phyloP scores from a whole-genome alignment of 129 eudicot species.

The Helichrysum umbraculigerum region DNA sequence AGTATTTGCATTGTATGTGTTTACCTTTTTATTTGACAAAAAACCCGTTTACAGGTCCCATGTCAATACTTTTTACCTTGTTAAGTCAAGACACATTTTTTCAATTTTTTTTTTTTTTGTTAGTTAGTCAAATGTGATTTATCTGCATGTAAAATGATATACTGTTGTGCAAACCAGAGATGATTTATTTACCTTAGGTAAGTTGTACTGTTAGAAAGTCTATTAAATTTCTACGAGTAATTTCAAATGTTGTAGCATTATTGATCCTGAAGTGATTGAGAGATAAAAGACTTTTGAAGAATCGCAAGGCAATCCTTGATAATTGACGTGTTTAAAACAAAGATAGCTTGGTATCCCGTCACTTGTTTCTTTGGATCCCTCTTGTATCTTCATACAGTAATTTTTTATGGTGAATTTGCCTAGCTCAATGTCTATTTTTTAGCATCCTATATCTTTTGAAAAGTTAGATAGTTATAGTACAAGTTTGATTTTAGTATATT shows the following conservation, averaged over 20 bases:
- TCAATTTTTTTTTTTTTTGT: background rate
- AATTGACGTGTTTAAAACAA: too few relatives aligned
- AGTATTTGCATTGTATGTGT: background rate
- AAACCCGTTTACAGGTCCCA: background rate
- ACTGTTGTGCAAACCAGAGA: constrained; percentile 12
- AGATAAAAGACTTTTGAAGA: background rate
- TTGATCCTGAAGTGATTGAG: background rate
- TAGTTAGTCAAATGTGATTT: too few relatives aligned
- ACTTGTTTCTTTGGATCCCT: too few relatives aligned
- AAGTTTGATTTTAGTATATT: background rate
- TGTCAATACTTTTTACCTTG: background rate
- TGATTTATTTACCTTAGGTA: background rate
- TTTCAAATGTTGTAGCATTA: background rate
- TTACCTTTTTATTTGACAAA: background rate
- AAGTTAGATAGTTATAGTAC: background rate
- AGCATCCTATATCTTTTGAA: background rate
- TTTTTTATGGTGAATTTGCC: background rate
- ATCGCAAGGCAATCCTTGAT: background rate
- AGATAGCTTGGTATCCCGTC: too few relatives aligned
- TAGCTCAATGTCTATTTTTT: background rate
- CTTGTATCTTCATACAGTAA: background rate
- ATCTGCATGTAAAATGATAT: background rate
- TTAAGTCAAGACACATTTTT: too few relatives aligned
- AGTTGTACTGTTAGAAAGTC: background rate
- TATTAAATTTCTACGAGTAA: background rate